Conservation (phyloP, 2,329 filamentous ascomycete genomes). For the Fusarium brachygibbosum region DNA sequence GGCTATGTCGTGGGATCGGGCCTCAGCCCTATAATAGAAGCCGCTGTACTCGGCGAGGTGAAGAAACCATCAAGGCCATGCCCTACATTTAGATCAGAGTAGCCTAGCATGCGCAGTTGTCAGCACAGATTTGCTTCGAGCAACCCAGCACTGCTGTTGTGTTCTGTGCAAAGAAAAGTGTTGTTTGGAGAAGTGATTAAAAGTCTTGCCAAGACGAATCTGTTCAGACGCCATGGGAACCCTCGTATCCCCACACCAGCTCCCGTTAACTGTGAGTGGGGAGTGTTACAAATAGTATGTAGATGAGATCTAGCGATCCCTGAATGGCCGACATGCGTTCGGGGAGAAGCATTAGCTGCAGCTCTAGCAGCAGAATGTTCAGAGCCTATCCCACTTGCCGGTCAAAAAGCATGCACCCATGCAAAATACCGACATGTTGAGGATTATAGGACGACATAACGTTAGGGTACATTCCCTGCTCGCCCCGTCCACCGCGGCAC, state of each 20-base stretch:
- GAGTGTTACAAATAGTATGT: constrained; percentile 22
- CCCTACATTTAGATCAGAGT: neutral
- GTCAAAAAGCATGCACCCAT: neutral
- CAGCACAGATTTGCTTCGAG: constrained; percentile 1
- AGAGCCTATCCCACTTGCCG: constrained; percentile 13
- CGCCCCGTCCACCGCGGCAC: constrained; percentile 9
- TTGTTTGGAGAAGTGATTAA: constrained; percentile 3
- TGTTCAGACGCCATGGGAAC: constrained; percentile 19
- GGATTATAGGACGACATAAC: constrained; percentile 12
- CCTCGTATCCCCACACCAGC: constrained; percentile 26
- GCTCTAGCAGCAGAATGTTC: constrained; percentile 24
- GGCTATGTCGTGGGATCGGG: constrained; percentile 26
- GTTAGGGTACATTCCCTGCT: constrained; percentile 5
- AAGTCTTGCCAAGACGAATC: constrained; percentile 29
- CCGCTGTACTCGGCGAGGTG: constrained; percentile 5
- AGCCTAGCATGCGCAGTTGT: neutral
- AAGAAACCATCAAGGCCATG: neutral
- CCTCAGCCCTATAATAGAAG: constrained; percentile 39
- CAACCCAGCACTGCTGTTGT: neutral
- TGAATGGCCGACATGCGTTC: constrained; percentile 26
- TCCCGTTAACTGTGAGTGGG: constrained; percentile 11
- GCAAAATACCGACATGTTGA: constrained; percentile 9
- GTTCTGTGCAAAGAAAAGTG: neutral
- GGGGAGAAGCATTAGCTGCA: constrained; percentile 29
- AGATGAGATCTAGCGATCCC: constrained; percentile 34